Conservation (phyloP, 495 filamentous ascomycete species). For the Aspergillus nidulans region DNA sequence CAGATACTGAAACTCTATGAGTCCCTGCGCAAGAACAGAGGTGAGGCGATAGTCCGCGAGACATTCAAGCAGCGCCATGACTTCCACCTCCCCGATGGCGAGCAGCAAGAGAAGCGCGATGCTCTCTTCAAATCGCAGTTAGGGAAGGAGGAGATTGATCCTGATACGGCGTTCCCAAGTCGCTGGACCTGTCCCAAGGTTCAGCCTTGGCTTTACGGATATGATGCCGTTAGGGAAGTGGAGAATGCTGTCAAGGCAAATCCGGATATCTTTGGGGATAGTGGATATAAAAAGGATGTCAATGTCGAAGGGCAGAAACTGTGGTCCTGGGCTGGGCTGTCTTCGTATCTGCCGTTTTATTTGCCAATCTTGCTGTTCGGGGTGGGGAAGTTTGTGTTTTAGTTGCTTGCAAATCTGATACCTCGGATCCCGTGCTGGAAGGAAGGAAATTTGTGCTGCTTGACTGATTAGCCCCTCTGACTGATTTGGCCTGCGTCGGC, state of each 20-base stretch:
- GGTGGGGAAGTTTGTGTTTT: background rate
- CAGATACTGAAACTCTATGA: constrained; percentile 55
- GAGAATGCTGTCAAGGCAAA: constrained; percentile 44
- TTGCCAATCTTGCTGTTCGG: background rate
- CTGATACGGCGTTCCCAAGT: constrained; percentile 51
- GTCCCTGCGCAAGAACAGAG: constrained; percentile 54
- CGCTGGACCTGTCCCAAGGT: constrained; percentile 59
- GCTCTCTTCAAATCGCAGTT: constrained; percentile 42
- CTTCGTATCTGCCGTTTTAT: background rate
- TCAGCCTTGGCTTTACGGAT: constrained; percentile 58
- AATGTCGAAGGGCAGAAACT: background rate
- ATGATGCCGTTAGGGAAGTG: constrained; percentile 55
- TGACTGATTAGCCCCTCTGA: too few species aligned
- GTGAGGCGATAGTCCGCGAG: constrained; percentile 52
- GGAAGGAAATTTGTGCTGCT: background rate
- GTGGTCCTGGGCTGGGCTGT: background rate
- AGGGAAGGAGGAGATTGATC: constrained; percentile 30
- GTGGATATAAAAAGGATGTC: background rate
- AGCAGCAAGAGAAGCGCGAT: constrained; percentile 50
- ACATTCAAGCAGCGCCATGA: constrained; percentile 50
- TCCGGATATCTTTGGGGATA: constrained; percentile 20
- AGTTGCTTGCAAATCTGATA: background rate
- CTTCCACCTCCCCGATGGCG: constrained; percentile 56
- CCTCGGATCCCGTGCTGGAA: too few species aligned
- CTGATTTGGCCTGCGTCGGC: too few species aligned